Conservation (phyloP, 1,284 basidiomycete genomes). For the Mycena citricolor region DNA sequence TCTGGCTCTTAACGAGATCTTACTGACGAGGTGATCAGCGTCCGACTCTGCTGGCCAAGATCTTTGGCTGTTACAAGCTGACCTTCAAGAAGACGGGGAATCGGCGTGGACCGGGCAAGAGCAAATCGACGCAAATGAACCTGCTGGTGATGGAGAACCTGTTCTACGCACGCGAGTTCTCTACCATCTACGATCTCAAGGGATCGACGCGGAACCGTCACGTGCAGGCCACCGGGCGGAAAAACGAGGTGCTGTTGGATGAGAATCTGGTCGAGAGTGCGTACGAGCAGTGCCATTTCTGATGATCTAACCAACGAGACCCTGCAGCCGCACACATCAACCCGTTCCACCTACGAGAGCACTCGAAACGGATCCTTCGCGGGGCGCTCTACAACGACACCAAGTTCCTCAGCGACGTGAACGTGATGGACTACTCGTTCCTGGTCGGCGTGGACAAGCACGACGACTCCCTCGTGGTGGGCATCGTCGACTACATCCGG, state of each 20-base stretch:
- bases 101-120: slow-evolving; percentile 56
- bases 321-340: slow-evolving; percentile 61
- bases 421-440: slow-evolving; percentile 99
- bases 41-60: slow-evolving; percentile 93
- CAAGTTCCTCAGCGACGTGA: slow-evolving; percentile 91
- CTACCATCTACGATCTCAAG: slow-evolving; percentile 93
- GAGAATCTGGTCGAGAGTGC: slow-evolving; percentile 87
- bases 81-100: slow-evolving; percentile 85
- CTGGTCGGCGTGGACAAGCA: slow-evolving; percentile 90
- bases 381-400: slow-evolving; percentile 93
- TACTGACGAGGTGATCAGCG: slow-evolving; percentile 51
- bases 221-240: slow-evolving; percentile 86
- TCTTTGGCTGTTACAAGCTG: slow-evolving; percentile 97
- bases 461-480: slow-evolving; percentile 85
- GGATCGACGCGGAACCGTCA: slow-evolving; percentile 90
- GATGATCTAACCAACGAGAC: slow-evolving; percentile 2
- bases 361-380: slow-evolving; percentile 89
- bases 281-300: slow-evolving; percentile 29
- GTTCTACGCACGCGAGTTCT: slow-evolving; percentile 88
- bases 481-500: slow-evolving; percentile 96
- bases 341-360: slow-evolving; percentile 94
- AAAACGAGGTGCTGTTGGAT: slow-evolving; percentile 91
- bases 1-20: no score
- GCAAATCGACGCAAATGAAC: slow-evolving; percentile 90
- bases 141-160: slow-evolving; percentile 98